Conservation (phyloP, 352 stramenopile species). For the Blastocystis sp. region DNA sequence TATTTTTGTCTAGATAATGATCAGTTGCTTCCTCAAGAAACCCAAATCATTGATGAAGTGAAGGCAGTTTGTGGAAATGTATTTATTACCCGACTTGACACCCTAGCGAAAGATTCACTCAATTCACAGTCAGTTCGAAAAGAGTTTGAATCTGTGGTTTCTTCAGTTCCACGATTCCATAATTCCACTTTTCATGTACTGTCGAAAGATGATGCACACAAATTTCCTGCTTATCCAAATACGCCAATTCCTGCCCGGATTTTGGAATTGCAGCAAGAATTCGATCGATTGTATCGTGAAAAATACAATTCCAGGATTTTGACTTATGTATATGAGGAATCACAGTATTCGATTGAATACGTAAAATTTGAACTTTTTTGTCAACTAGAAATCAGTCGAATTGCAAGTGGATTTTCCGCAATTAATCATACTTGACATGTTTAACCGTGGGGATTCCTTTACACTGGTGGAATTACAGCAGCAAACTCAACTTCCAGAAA, state of each 20-base stretch:
- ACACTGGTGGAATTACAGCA: not conserved
- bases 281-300: not conserved
- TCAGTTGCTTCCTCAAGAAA: not conserved
- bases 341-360: not conserved
- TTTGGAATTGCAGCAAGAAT: not conserved
- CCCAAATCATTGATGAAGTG: not conserved
- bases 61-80: slow-evolving; percentile 21
- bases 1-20: not conserved
- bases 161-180: not conserved
- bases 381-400: not conserved
- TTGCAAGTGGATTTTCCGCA: not conserved
- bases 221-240: not conserved
- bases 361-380: not conserved
- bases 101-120: slow-evolving; percentile 17
- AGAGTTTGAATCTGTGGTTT: not conserved
- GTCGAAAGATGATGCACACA: not conserved
- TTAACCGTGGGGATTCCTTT: not conserved
- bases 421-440: not conserved
- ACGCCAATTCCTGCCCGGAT: not conserved
- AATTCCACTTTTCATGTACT: not conserved
- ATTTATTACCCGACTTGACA: not conserved
- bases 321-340: not conserved
- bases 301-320: not conserved
- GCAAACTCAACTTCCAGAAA: not conserved
- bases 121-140: not conserved